Conservation (phyloP, 257 asterid species). For the Solanum tarijense region DNA sequence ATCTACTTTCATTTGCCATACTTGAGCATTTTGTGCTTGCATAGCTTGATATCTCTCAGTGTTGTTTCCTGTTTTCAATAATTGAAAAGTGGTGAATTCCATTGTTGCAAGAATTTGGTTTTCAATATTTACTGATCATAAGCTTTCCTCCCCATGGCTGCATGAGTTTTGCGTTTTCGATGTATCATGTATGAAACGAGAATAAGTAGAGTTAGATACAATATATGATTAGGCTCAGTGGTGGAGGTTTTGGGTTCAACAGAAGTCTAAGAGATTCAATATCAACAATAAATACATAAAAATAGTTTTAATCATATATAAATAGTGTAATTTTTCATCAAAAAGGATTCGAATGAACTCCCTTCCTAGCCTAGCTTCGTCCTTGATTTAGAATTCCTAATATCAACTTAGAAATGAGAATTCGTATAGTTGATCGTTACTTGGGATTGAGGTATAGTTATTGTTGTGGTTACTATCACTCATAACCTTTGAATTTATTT, state of each 20-base stretch:
- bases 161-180: neutral
- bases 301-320: no score
- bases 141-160: neutral
- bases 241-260: neutral
- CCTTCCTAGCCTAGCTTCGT: neutral
- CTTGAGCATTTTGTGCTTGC: neutral
- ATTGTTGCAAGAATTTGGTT: neutral
- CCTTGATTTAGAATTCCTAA: neutral
- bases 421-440: neutral
- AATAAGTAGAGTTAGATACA: neutral
- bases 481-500: neutral
- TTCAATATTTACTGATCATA: neutral
- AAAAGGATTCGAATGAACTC: neutral
- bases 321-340: fast-evolving
- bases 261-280: no score
- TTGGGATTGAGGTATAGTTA: neutral
- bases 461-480: neutral
- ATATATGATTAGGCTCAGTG: neutral
- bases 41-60: neutral
- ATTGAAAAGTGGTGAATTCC: neutral
- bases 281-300: no score
- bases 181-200: neutral
- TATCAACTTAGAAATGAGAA: neutral
- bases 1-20: neutral
- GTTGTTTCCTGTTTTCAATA: neutral